A percentile compares a stretch with the other conserved stretches of the same genome.
phyloP scores from a whole-genome alignment of 2,329 filamentous ascomycete species.

The Sordariomycetes sp. region DNA sequence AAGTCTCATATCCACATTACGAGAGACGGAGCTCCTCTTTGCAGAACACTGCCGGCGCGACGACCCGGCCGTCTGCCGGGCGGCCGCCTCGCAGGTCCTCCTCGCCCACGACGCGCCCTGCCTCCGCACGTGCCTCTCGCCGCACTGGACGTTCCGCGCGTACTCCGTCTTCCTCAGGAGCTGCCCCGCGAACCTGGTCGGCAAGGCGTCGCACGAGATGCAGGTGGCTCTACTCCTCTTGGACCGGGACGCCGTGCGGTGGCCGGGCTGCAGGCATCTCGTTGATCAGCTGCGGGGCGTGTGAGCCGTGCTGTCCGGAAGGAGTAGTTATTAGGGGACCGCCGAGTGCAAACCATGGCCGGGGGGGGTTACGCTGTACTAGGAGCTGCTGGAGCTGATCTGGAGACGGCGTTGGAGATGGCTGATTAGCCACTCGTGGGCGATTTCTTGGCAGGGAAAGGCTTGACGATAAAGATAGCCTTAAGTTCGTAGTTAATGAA shows the following conservation, averaged over 20 bases:
- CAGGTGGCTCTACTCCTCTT: neutral
- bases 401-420: too few relatives aligned
- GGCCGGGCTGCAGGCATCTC: neutral
- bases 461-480: too few relatives aligned
- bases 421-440: too few relatives aligned
- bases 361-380: too few relatives aligned
- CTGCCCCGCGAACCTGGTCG: neutral
- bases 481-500: too few relatives aligned
- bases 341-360: too few relatives aligned
- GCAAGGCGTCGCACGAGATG: neutral
- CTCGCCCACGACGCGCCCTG: neutral
- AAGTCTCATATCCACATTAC: neutral
- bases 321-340: too few relatives aligned
- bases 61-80: neutral
- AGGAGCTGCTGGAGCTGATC: too few relatives aligned
- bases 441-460: too few relatives aligned
- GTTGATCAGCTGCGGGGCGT: neutral
- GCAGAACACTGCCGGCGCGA: neutral
- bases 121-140: neutral
- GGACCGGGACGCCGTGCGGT: neutral
- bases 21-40: neutral
- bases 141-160: neutral
- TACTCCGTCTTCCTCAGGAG: neutral
- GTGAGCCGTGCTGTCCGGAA: neutral
- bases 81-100: neutral